These are phyloP conservation scores for Penicillium simplicissimum DNA, from an alignment of 495 filamentous ascomycete genomes.

Conservation along the genomic window DNA sequence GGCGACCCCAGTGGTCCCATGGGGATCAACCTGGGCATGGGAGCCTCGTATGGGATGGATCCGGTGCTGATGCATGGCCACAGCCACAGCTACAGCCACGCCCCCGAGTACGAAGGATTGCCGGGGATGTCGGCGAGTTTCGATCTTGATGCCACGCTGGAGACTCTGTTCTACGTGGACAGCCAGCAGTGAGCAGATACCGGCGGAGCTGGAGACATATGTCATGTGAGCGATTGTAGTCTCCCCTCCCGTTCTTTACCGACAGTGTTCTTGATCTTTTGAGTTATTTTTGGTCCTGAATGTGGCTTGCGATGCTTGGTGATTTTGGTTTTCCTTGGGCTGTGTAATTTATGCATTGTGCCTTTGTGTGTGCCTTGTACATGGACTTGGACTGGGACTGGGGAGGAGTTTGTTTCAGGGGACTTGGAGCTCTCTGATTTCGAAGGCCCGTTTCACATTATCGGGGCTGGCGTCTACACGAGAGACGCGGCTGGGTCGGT, in stretches of 20 bases:
- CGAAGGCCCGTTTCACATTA: not conserved
- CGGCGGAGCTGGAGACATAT: slow-evolving; percentile 41
- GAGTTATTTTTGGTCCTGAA: not conserved
- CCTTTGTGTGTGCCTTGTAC: not conserved
- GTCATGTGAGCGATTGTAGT: slow-evolving; percentile 29
- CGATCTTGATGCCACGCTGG: slow-evolving; percentile 31
- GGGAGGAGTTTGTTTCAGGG: not conserved
- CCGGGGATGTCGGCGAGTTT: slow-evolving; percentile 24
- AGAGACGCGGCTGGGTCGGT: not conserved
- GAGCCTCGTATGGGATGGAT: slow-evolving; percentile 27
- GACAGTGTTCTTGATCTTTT: not conserved
- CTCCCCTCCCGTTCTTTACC: slow-evolving; percentile 13
- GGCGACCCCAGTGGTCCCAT: not conserved
- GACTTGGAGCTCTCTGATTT: not conserved
- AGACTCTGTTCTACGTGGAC: slow-evolving; percentile 40
- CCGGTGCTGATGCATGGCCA: slow-evolving; percentile 24
- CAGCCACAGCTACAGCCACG: not conserved
- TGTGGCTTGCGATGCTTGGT: too few species aligned
- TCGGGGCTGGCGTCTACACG: not conserved
- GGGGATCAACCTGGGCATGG: not conserved
- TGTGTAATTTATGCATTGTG: slow-evolving; percentile 2
- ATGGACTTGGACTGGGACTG: not conserved
- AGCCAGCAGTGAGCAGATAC: slow-evolving; percentile 23
- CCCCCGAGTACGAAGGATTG: slow-evolving; percentile 32
- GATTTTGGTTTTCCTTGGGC: not conserved